These are phyloP conservation scores for Monilinia polystroma DNA, from an alignment of 2,329 filamentous ascomycete species.

Conservation along the genomic window DNA sequence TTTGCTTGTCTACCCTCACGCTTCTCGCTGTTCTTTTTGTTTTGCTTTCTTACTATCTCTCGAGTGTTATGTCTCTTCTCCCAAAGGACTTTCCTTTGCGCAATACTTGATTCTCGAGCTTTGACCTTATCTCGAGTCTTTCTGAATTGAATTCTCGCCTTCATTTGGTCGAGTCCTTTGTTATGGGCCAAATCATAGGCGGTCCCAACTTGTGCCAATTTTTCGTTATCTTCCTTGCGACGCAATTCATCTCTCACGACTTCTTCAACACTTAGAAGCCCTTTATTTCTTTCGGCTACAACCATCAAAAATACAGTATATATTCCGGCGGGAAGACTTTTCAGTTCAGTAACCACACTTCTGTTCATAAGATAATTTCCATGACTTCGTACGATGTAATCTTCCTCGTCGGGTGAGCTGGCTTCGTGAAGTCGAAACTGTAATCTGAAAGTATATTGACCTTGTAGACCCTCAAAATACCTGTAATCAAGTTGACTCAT, in stretches of 20 bases:
- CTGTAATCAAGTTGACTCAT: conserved; percentile 61
- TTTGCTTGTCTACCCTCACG: conserved; percentile 42
- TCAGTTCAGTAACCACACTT: conserved; percentile 58
- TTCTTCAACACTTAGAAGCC: conserved; percentile 51
- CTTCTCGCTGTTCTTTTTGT: conserved; percentile 45
- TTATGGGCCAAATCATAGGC: conserved; percentile 61
- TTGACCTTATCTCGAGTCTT: conserved; percentile 33
- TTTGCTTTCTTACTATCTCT: conserved; percentile 43
- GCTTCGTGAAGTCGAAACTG: conserved; percentile 51
- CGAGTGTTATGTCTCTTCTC: conserved; percentile 47
- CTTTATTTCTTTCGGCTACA: conserved; percentile 49
- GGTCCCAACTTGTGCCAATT: conserved; percentile 56
- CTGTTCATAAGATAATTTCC: conserved; percentile 58
- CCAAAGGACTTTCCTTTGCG: conserved; percentile 50
- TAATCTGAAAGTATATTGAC: conserved; percentile 55
- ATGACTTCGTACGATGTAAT: conserved; percentile 60
- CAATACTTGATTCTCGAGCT: conserved; percentile 45
- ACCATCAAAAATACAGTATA: conserved; percentile 59
- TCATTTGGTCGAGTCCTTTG: conserved; percentile 54
- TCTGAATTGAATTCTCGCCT: conserved; percentile 49
- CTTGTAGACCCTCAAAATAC: conserved; percentile 61
- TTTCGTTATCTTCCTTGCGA: conserved; percentile 53
- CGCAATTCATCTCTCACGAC: conserved; percentile 54
- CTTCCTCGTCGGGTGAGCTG: conserved; percentile 52
- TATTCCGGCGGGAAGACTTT: conserved; percentile 54